A percentile compares a stretch with the other conserved stretches of the same genome.
These are phyloP conservation scores for Trichoderma semiorbis DNA, from an alignment of 2,329 filamentous ascomycete species.

Conservation along the genomic window DNA sequence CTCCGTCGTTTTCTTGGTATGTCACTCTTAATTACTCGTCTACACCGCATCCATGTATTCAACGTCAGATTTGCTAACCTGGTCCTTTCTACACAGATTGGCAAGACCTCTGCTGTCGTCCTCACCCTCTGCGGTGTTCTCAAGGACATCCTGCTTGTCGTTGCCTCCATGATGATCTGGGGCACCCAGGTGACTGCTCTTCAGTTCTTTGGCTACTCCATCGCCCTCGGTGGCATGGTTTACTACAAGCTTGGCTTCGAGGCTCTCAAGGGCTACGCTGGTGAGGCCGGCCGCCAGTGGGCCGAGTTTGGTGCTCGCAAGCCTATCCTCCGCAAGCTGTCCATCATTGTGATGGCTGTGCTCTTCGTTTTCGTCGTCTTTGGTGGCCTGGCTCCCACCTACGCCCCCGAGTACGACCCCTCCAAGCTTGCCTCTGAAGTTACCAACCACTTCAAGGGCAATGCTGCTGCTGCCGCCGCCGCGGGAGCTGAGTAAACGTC, in stretches of 20 bases:
- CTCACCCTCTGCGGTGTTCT: constrained; percentile 84
- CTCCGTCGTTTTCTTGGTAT: constrained; percentile 80
- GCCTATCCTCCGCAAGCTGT: constrained; percentile 73
- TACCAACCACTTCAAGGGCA: constrained; percentile 45
- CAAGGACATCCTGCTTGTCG: constrained; percentile 81
- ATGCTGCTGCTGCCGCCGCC: constrained; percentile 5
- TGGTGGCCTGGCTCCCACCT: constrained; percentile 60
- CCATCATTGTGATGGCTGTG: constrained; percentile 63
- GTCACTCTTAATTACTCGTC: constrained; percentile 29
- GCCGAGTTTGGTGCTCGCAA: constrained; percentile 77
- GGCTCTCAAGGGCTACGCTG: constrained; percentile 75
- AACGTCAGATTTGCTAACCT: constrained; percentile 7
- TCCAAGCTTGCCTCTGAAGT: constrained; percentile 47
- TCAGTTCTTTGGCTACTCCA: constrained; percentile 80
- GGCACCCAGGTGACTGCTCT: constrained; percentile 68
- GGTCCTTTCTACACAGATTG: constrained; percentile 59
- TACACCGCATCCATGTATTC: neutral
- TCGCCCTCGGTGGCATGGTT: constrained; percentile 70
- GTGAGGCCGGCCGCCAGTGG: constrained; percentile 73
- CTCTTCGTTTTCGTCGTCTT: constrained; percentile 68
- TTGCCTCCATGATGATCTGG: constrained; percentile 78
- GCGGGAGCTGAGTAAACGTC: constrained; percentile 8
- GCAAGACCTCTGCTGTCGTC: constrained; percentile 81
- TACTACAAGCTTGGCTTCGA: constrained; percentile 82
- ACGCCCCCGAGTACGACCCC: constrained; percentile 54